Base-by-base conservation (phyloP, 2,329 filamentous ascomycete genomes). In the Hymenoscyphus fructigenus region DNA sequence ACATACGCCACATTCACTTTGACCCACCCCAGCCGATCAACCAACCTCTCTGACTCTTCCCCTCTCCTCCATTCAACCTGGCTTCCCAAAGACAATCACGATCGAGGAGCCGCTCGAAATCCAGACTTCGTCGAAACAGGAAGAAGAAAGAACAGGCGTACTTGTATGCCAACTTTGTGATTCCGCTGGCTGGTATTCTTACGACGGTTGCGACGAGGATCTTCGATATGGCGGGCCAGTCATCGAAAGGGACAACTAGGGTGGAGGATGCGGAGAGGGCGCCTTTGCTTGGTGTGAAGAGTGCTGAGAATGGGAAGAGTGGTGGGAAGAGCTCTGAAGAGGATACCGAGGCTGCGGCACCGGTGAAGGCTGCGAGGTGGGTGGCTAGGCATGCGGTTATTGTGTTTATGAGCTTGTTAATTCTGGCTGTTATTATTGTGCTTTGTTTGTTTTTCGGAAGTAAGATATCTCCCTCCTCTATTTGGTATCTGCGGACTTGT, bases 401-500 rank as follows among this genome's bases (percentile, higher is more conserved):
- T 32, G 65, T 75, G 58, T 69, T 69, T 38, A 67, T 72, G 57
- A 67, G 65, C 38, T 34, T 71, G 17, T 60, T 74, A 34, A 65
- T 73, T 28, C 50, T 69, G n/a, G 68, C 67, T 32, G 61, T 72
- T 1, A 67, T 75, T n/a, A 64, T 73, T 57, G n/a, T 69, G 4
- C 65, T 75, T 15, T 66, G 67, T 36, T 47, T 71, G 10, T 72
- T 74, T 65, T 68, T 73, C 62, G 64, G 65, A 56, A 62, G 72
- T 73, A 68, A 59, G 70, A 20, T 10, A 23, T n/a, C 10, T 10
- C 44, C 7, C 26, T 50, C n/a, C n/a, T 23, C 50, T 6, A 2
- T 20, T 15, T 58, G 12, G 17, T 28, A 20, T 32, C 36, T 23
- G 10, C 20, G 15, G n/a, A 14, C 26, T 14, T 28, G 23, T 14